A percentile compares a stretch with the other conserved stretches of the same genome.
Evolutionary conservation across 208 protist genomes (phyloP).

Genomic region (Crithidia bombi): DNA sequence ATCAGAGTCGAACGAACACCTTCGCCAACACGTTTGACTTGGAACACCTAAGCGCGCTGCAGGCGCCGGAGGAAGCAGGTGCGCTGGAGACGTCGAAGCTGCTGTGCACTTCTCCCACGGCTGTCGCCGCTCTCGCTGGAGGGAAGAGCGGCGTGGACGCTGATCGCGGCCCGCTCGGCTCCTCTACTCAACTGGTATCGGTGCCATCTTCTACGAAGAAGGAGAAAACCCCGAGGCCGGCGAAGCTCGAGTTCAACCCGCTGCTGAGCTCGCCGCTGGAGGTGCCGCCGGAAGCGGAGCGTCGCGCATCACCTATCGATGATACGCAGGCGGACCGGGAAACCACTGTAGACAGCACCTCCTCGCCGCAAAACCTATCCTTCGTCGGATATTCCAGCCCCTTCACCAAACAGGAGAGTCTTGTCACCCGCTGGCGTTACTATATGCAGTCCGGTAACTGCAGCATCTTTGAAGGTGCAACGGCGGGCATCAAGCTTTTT

Average conservation of each 20-base stretch:
- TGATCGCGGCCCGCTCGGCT: neutral
- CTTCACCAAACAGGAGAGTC: constrained; percentile 42
- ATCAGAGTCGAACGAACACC: constrained; percentile 7
- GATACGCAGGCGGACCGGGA: neutral
- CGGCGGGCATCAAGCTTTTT: constrained; percentile 50
- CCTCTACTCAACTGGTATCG: neutral
- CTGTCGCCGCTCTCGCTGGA: neutral
- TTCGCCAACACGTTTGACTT: constrained; percentile 15
- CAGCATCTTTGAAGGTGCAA: constrained; percentile 61
- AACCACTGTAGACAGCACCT: neutral
- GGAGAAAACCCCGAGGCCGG: neutral
- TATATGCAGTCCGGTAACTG: constrained; percentile 62
- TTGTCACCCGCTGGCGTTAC: constrained; percentile 62
- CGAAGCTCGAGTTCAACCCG: constrained; percentile 2
- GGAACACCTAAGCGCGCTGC: constrained; percentile 8
- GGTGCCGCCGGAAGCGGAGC: neutral
- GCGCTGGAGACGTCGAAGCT: constrained; percentile 4
- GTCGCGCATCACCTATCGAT: neutral
- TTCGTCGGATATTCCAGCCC: constrained; percentile 28
- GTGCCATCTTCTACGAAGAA: neutral
- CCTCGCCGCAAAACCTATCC: neutral
- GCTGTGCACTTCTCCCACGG: neutral
- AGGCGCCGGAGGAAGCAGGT: neutral
- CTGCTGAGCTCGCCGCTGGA: neutral
- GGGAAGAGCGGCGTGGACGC: neutral